Percentiles rank a stretch among this genome's conserved stretches.
Evolutionary conservation across 768 basidiomycete species (phyloP).

Genomic region (Collybiopsis luxurians): DNA sequence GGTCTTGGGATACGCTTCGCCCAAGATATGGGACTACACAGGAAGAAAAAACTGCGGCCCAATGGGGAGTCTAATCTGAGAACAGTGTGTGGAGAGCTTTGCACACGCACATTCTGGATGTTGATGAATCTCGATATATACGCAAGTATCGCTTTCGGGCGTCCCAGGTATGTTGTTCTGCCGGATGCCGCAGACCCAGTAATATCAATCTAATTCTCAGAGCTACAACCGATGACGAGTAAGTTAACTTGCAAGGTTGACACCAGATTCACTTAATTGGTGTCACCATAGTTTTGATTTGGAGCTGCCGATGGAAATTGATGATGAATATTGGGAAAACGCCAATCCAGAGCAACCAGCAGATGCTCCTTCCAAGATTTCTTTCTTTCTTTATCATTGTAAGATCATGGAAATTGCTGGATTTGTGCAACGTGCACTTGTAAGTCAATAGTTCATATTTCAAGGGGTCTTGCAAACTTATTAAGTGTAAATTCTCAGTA

Average conservation of each 20-base stretch:
- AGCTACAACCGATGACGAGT: slow-evolving; percentile 73
- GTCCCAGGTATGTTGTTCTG: slow-evolving; percentile 45
- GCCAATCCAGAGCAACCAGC: slow-evolving; percentile 36
- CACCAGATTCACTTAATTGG: too few relatives aligned
- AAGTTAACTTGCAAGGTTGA: too few relatives aligned
- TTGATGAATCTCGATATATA: slow-evolving; percentile 30
- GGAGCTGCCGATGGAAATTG: slow-evolving; percentile 61
- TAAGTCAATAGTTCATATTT: slow-evolving; percentile 19
- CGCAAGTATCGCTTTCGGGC: slow-evolving; percentile 53
- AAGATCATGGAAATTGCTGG: slow-evolving; percentile 64
- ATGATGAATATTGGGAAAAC: slow-evolving; percentile 48
- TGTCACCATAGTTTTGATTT: slow-evolving; percentile 55
- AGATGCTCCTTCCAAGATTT: slow-evolving; percentile 50
- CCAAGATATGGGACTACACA: slow-evolving; percentile 40
- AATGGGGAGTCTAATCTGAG: slow-evolving; percentile 19
- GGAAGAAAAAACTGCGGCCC: slow-evolving; percentile 1
- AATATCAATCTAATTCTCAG: too few relatives aligned
- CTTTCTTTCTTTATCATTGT: slow-evolving; percentile 51
- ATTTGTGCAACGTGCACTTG: slow-evolving; percentile 60
- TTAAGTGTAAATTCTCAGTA: slow-evolving; percentile 24
- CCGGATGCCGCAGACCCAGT: too few relatives aligned
- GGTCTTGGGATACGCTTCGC: slow-evolving; percentile 47
- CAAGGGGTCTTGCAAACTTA: slow-evolving; percentile 15
- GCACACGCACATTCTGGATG: slow-evolving; percentile 54
- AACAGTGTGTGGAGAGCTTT: slow-evolving; percentile 54